Base-by-base conservation (phyloP, 345 rosid species). In the Dimocarpus longan region DNA sequence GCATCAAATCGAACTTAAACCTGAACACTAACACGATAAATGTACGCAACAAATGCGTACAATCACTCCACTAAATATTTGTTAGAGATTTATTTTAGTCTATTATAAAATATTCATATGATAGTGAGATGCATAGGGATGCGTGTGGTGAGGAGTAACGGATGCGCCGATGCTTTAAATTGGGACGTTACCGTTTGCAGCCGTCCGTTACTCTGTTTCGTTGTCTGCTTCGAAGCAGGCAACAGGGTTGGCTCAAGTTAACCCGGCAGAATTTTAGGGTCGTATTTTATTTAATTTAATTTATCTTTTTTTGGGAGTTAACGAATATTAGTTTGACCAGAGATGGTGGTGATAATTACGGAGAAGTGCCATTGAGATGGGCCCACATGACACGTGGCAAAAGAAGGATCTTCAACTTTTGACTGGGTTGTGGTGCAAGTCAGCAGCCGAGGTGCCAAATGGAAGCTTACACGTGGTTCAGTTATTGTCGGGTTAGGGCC, bases 171-270 rank as follows among this genome's bases (percentile, higher is more conserved):
- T 78, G 21, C 8, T 8, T 15, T 0, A 42, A 22, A 37, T 42
- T 66, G 44, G n/a, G 18, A 10, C 83, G 82, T 76, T 75, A 71
- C 78, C 87, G 91, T 85, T 85, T 68, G 60, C 40, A 78, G 83
- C 89, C 89, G 91, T 87, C 88, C 78, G 76, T 84, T 69, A 83
- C 79, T 87, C 88, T 79, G 78, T 84, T 71, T 84, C 77, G 71
- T 84, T 89, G 92, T 90, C 84, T 90, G 89, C 88, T 90, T 86
- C 88, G 85, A 76, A 79, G 84, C 89, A 87, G 88, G 93, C 90
- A 91, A 88, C 92, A 86, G 68, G 75, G 86, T 18, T 90, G 84
- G 92, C 87, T 83, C 81, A 80, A 83, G 79, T 84, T 85, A 86
- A 82, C 84, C 90, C 85, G 84, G 81, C 81, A 87, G 84, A 87